These are phyloP conservation scores for Calycina herbarum DNA, from an alignment of 2,329 filamentous ascomycete genomes.

Conservation along the genomic window DNA sequence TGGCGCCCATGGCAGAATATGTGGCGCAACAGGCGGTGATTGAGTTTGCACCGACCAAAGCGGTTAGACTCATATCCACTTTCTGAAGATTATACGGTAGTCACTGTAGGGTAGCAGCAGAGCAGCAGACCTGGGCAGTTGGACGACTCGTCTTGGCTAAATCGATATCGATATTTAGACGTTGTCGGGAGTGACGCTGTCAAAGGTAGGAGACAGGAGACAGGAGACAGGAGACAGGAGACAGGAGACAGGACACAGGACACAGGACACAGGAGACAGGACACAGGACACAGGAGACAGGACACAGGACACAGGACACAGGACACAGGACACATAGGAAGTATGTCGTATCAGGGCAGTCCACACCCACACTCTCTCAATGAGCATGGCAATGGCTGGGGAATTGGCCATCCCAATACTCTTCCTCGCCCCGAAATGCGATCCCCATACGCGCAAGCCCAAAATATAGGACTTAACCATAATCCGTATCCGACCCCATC, in stretches of 20 bases:
- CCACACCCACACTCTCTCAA: slow-evolving; percentile 28
- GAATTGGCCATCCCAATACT: slow-evolving; percentile 24
- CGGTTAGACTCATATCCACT: too few species aligned
- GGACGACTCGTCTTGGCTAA: not conserved
- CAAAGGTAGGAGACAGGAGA: not conserved
- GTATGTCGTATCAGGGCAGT: slow-evolving; percentile 34
- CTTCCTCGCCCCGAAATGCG: slow-evolving; percentile 20
- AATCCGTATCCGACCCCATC: slow-evolving; percentile 13
- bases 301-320: not conserved
- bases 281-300: not conserved
- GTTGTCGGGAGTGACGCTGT: not conserved
- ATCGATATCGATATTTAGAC: not conserved
- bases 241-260: not conserved
- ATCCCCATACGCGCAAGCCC: slow-evolving; percentile 18
- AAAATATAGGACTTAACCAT: not conserved
- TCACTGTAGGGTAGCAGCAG: not conserved
- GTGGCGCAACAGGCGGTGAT: too few species aligned
- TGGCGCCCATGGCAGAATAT: too few species aligned
- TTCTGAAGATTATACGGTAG: too few species aligned
- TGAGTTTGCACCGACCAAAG: too few species aligned
- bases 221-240: too few species aligned
- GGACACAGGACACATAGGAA: not conserved
- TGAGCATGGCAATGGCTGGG: slow-evolving; percentile 26
- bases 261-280: too few species aligned
- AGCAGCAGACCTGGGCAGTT: not conserved